Evolutionary conservation across 1,284 basidiomycete genomes (phyloP).

Genomic region (Fomitiporia mediterranea): DNA sequence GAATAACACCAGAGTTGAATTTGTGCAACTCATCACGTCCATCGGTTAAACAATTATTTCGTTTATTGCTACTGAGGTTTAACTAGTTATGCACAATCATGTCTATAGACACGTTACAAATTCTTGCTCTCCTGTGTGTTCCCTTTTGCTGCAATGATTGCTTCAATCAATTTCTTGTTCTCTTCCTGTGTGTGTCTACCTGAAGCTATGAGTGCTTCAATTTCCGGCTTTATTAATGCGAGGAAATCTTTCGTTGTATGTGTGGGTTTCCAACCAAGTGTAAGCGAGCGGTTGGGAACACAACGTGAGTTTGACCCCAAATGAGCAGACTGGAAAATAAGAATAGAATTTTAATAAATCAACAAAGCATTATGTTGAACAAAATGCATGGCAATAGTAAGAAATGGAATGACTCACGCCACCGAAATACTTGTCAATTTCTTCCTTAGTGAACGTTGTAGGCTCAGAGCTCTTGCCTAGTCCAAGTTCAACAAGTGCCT

Average conservation of each 20-base stretch:
- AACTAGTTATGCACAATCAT: too few species aligned
- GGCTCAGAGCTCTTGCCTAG: conserved; percentile 35
- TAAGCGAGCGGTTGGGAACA: conserved; percentile 42
- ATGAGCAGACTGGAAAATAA: conserved; percentile 32
- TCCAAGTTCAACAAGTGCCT: conserved; percentile 33
- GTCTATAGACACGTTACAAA: too few species aligned
- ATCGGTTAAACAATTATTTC: too few species aligned
- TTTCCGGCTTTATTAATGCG: conserved; percentile 40
- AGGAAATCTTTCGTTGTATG: conserved; percentile 43
- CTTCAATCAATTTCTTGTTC: too few species aligned
- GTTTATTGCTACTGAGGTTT: too few species aligned
- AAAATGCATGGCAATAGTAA: too few species aligned
- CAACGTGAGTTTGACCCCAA: conserved; percentile 52
- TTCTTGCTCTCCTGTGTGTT: too few species aligned
- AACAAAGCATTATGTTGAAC: too few species aligned
- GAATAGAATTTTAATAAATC: conserved; percentile 5
- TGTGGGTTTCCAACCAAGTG: conserved; percentile 53
- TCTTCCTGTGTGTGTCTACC: too few species aligned
- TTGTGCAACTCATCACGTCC: too few species aligned
- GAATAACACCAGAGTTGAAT: too few species aligned
- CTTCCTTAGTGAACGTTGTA: conserved; percentile 39
- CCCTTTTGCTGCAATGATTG: too few species aligned
- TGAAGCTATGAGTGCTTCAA: conserved; percentile 27
- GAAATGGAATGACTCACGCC: conserved; percentile 23
- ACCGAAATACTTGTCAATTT: conserved; percentile 32